phyloP scores from a whole-genome alignment of 2,329 filamentous ascomycete species.

The Trichoderma arundinaceum region DNA sequence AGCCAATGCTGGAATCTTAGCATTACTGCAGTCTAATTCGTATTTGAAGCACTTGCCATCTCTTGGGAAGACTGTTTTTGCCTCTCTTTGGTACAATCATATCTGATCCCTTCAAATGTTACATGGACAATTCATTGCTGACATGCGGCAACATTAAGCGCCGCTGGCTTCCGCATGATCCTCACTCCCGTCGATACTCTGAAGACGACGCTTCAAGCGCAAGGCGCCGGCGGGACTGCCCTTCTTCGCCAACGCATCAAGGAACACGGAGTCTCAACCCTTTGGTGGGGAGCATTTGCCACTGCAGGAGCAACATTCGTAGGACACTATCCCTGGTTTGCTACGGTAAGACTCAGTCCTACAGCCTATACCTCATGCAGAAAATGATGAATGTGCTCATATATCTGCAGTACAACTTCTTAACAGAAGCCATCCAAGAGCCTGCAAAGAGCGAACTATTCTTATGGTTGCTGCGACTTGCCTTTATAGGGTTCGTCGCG shows the following conservation, averaged over 20 bases:
- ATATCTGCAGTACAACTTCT: slow-evolving; percentile 49
- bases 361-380: neutral
- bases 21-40: slow-evolving; percentile 53
- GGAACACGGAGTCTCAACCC: slow-evolving; percentile 50
- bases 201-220: slow-evolving; percentile 57
- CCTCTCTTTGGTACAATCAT: slow-evolving; percentile 48
- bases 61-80: slow-evolving; percentile 53
- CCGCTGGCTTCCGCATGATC: slow-evolving; percentile 54
- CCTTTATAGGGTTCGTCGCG: slow-evolving; percentile 48
- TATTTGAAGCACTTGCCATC: slow-evolving; percentile 52
- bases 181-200: slow-evolving; percentile 56
- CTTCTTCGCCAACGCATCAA: slow-evolving; percentile 53
- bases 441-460: slow-evolving; percentile 48
- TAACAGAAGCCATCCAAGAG: slow-evolving; percentile 48
- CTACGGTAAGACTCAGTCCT: slow-evolving; percentile 45
- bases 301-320: slow-evolving; percentile 56
- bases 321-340: slow-evolving; percentile 58
- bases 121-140: neutral
- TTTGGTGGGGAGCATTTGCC: slow-evolving; percentile 58
- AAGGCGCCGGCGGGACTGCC: slow-evolving; percentile 50
- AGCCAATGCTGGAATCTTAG: slow-evolving; percentile 56
- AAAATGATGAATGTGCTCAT: slow-evolving; percentile 13
- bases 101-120: neutral
- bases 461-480: slow-evolving; percentile 51
- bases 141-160: slow-evolving; percentile 39